phyloP scores from a whole-genome alignment of 176 grass and related monocot species.

The Zoysia japonica region DNA sequence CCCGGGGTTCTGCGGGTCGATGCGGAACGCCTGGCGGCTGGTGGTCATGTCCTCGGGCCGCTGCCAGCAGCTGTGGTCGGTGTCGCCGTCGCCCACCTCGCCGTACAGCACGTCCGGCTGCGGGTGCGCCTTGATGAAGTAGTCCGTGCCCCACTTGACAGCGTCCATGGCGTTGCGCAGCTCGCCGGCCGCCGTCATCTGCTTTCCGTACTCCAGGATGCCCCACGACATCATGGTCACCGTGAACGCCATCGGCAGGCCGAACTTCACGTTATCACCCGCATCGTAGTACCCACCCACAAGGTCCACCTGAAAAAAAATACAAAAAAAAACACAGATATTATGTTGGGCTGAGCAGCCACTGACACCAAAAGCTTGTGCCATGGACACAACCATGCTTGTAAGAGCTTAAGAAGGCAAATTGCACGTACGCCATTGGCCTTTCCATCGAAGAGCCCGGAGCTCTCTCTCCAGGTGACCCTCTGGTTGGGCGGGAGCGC shows the following conservation, averaged over 20 bases:
- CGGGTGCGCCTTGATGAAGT: constrained; percentile 95
- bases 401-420: neutral
- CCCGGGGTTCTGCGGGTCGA: constrained; percentile 72
- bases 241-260: constrained; percentile 92
- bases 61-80: constrained; percentile 91
- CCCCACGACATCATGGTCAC: constrained; percentile 97
- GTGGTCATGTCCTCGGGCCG: constrained; percentile 94
- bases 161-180: constrained; percentile 86
- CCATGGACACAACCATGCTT: neutral
- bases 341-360: too few relatives aligned
- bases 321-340: neutral
- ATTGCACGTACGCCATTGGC: constrained; percentile 65
- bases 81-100: constrained; percentile 89
- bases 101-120: constrained; percentile 85
- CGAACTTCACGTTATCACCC: constrained; percentile 92
- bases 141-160: constrained; percentile 92
- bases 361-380: too few relatives aligned
- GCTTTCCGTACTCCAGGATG: constrained; percentile 82
- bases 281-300: constrained; percentile 95
- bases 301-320: constrained; percentile 61
- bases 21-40: constrained; percentile 73
- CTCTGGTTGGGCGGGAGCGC: constrained; percentile 71
- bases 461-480: constrained; percentile 75
- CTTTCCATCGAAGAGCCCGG: constrained; percentile 81
- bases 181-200: constrained; percentile 72